Base-by-base conservation (phyloP, 83 land plant genomes). In the Picea mariana region DNA sequence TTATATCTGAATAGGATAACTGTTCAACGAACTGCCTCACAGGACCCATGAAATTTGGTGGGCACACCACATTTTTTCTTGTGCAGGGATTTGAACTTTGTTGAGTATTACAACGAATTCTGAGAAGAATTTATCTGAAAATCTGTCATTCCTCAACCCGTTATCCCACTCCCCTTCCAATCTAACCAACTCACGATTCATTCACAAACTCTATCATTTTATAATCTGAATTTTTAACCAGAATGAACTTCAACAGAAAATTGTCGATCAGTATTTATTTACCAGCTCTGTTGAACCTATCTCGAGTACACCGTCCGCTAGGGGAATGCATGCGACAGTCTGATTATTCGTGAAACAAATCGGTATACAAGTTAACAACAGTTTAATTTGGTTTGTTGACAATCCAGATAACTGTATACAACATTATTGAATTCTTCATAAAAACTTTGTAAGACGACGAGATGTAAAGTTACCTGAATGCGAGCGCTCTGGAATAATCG, bases 241-340 rank as follows among this genome's bases (percentile, higher is more conserved):
- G 59, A 9, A 26, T 40, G 11, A 80, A 55, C 12, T 44, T 3
- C 40, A 44, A 9, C 31, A 17, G 65, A 24, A 24, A 15, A 78
- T 6, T 52, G 18, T 68, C 18, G 15, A 59, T 59, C 17, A 7
- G 67, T 21, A 42, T 27, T 38, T 18, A 6, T 61, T 78, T 86
- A 95, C 98, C 88, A 59, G 88, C 1, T 95, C 91, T 11, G 95
- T 94, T 65, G 91, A 87, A 12, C 98, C 98, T 26, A 95, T 73
- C 80, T 95, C 98, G 17, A 95, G 87, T 1, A 95, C 92, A 6
- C 98, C 97, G 34, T 92, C 93, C 26, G 81, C 27, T 2, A 95
- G 59, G 17, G 98, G 98, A 79, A 95, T 90, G 85, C 98, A 95
- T 9, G 92, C 83, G 82, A 95, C 95, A 31, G 96, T 95, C 98